phyloP scores from a whole-genome alignment of 2,329 filamentous ascomycete genomes.

The Arachnopeziza araneosa region DNA sequence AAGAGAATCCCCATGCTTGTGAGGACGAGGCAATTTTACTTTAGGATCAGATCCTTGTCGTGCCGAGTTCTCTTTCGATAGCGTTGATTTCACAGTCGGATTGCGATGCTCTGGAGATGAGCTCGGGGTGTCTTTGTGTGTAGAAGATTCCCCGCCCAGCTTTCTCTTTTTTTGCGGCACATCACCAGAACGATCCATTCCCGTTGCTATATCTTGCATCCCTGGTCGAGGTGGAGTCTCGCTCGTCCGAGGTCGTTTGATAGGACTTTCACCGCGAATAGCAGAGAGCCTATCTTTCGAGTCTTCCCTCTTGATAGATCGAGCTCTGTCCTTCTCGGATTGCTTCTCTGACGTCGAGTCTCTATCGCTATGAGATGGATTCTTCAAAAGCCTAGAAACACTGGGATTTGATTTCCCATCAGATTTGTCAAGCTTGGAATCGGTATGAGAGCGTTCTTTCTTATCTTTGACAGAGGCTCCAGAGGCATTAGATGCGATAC shows the following conservation, averaged over 20 bases:
- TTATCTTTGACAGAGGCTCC: conserved; percentile 46
- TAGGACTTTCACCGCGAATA: conserved; percentile 44
- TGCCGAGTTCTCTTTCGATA: conserved; percentile 16
- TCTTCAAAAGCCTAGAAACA: conserved; percentile 8
- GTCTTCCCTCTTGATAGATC: conserved; percentile 56
- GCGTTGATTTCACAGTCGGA: conserved; percentile 12
- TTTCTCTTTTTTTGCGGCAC: conserved; percentile 50
- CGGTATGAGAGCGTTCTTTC: conserved; percentile 23
- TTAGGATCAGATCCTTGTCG: conserved; percentile 15
- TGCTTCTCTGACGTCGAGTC: conserved; percentile 21
- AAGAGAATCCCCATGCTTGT: conserved; percentile 7
- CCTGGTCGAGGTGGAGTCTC: conserved; percentile 47
- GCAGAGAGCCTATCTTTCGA: conserved; percentile 48
- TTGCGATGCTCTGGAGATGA: conserved; percentile 26
- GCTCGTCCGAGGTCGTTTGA: conserved; percentile 56
- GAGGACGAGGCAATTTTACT: conserved; percentile 9
- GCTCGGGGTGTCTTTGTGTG: conserved; percentile 16
- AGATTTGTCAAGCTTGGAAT: conserved; percentile 46
- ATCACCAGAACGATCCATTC: conserved; percentile 46
- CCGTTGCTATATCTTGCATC: conserved; percentile 38
- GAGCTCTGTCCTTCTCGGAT: conserved; percentile 43
- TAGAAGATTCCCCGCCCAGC: conserved; percentile 43
- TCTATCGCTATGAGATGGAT: conserved; percentile 12
- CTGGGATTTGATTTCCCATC: conserved; percentile 32
- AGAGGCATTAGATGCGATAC: conserved; percentile 50